Evolutionary conservation across 75 land plant genomes (phyloP), one percentile per base, ranked within the genome.

Genomic region (Cunninghamia lanceolata): DNA sequence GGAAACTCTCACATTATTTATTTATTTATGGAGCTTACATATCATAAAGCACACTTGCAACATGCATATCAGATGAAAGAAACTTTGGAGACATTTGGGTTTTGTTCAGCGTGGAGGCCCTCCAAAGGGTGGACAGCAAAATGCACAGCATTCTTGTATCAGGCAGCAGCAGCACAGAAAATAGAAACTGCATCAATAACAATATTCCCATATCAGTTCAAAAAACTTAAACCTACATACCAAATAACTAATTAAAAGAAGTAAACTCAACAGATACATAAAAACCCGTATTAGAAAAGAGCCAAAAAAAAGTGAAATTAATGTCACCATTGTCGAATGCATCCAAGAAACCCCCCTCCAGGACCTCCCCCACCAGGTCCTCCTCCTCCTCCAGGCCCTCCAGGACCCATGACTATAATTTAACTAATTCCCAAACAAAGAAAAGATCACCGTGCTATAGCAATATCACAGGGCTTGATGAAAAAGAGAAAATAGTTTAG

Each of bases 161-260:
- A 43, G 13, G 15, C 82, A 79, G 32, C 82, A 79, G 82, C 82
- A 79, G 50, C 82, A 79, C 47, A 79, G 50, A 46, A 43, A 79
- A 13, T 43, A 79, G 11, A 79, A 15, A 38, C 82, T 79, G 82
- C 47, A 79, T 28, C 46, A 80, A 42, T 14, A 40, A 42, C 10
- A 79, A 43, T 28, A 79, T 9, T 1, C 82, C n/a, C 40, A 79
- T 10, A 9, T 32, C 36, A 71, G 75, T 2, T 11, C 13, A 50
- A 11, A 50, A 50, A 50, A 50, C 50, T 47, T 47, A 0, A 47
- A 47, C 15, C 52, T 3, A 77, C 40, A 77, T 34, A 2, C 17
- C 35, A 14, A 39, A 50, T 15, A 50, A 50, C 52, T 50, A 50
- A 11, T 50, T 50, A 50, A 11, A 50, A 50, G 11, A 50, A 50